Percentiles rank a stretch among this genome's conserved stretches.
phyloP scores from a whole-genome alignment of 148 eudicot species.

The Spergularia bocconei region DNA sequence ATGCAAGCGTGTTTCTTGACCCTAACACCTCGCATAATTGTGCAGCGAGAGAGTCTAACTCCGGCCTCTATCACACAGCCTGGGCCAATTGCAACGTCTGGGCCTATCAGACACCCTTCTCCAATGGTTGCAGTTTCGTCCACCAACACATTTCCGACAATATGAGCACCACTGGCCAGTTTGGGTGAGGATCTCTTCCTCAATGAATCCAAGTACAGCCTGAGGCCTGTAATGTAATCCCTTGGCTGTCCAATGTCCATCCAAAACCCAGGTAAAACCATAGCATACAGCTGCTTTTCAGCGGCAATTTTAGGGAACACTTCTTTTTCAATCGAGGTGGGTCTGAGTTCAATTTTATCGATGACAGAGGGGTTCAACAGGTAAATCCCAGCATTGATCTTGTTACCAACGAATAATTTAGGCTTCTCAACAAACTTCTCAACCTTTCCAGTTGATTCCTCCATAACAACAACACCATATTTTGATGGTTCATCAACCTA shows the following conservation, averaged over 20 bases:
- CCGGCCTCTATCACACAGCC: slow-evolving; percentile 91
- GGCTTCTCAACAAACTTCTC: slow-evolving; percentile 90
- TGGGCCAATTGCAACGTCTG: slow-evolving; percentile 91
- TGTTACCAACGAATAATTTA: slow-evolving; percentile 87
- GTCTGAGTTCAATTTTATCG: slow-evolving; percentile 67
- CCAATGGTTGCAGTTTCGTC: slow-evolving; percentile 81
- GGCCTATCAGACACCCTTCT: slow-evolving; percentile 91
- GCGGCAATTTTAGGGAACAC: slow-evolving; percentile 78
- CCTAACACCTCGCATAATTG: slow-evolving; percentile 85
- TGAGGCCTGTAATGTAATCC: slow-evolving; percentile 86
- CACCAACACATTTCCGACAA: slow-evolving; percentile 76
- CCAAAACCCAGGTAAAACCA: slow-evolving; percentile 94
- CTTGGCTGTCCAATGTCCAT: slow-evolving; percentile 98
- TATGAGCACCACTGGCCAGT: slow-evolving; percentile 58
- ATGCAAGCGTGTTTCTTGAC: slow-evolving; percentile 81
- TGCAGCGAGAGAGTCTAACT: slow-evolving; percentile 84
- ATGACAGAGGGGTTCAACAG: slow-evolving; percentile 80
- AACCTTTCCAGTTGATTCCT: slow-evolving; percentile 81
- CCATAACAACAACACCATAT: slow-evolving; percentile 90
- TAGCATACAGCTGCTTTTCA: slow-evolving; percentile 60
- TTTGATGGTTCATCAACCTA: slow-evolving; percentile 98
- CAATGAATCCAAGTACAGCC: slow-evolving; percentile 79
- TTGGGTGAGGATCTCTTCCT: slow-evolving; percentile 56
- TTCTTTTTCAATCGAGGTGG: slow-evolving; percentile 92
- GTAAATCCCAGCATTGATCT: slow-evolving; percentile 93